A percentile compares a stretch with the other conserved stretches of the same genome.
Conservation (phyloP, 129 eudicot species). For the Kitagawia praeruptora region DNA sequence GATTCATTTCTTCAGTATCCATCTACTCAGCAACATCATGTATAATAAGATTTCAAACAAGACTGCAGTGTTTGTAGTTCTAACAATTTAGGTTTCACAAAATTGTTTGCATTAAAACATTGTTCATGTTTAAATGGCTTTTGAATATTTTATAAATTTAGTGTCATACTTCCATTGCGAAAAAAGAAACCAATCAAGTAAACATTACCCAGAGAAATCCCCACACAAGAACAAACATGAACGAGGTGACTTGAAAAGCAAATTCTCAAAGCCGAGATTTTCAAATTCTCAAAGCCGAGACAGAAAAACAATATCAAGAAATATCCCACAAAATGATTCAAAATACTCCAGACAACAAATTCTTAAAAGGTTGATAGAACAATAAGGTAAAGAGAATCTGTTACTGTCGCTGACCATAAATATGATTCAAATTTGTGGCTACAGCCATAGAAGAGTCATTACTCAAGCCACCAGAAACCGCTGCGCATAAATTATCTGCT, state of each 20-base stretch:
- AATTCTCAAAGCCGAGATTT: background rate
- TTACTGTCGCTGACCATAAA: background rate
- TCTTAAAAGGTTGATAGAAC: background rate
- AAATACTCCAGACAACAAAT: background rate
- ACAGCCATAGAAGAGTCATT: background rate
- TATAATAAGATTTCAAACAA: background rate
- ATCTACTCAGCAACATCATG: background rate
- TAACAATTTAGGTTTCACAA: background rate
- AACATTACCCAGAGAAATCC: background rate
- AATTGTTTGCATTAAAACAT: background rate
- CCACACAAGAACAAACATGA: background rate
- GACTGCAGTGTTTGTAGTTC: background rate
- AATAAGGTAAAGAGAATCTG: slow-evolving; percentile 3
- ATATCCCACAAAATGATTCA: background rate
- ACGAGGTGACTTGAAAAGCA: background rate
- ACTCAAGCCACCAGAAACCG: background rate
- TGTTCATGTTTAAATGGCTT: background rate
- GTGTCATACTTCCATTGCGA: background rate
- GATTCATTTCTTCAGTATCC: background rate
- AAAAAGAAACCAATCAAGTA: background rate
- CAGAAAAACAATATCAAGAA: background rate
- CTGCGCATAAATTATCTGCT: background rate
- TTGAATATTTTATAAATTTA: background rate
- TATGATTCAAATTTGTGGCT: background rate
- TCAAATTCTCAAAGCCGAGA: background rate